A percentile compares a stretch with the other conserved stretches of the same genome.
Evolutionary conservation across 176 grass and related monocot species (phyloP).

Genomic region (Carex littledalei): DNA sequence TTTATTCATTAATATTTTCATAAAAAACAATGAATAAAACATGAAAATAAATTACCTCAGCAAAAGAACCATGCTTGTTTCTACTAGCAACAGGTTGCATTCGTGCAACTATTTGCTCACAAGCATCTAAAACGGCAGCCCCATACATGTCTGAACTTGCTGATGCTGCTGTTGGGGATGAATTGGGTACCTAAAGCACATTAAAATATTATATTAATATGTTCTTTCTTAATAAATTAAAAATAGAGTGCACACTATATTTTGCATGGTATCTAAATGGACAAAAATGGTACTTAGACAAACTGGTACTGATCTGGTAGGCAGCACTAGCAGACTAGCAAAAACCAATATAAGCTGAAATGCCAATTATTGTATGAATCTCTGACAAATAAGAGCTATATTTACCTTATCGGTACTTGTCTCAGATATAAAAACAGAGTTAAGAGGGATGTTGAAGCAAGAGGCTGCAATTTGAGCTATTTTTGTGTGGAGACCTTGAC

Average conservation of each 20-base stretch:
- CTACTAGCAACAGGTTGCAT: slow-evolving; percentile 77
- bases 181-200: slow-evolving; percentile 80
- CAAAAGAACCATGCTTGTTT: slow-evolving; percentile 63
- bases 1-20: neutral
- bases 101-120: slow-evolving; percentile 81
- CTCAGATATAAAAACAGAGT: slow-evolving; percentile 92
- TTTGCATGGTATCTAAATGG: neutral
- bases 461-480: slow-evolving; percentile 87
- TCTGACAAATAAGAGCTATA: slow-evolving; percentile 12
- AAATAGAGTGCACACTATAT: neutral
- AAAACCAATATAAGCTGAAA: neutral
- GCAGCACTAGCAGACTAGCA: neutral
- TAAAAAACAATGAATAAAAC: neutral
- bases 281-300: neutral
- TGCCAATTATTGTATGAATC: neutral
- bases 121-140: slow-evolving; percentile 91
- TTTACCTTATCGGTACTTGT: slow-evolving; percentile 97
- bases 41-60: slow-evolving; percentile 52
- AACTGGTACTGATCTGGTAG: neutral
- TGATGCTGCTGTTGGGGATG: slow-evolving; percentile 89
- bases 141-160: slow-evolving; percentile 97
- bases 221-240: neutral
- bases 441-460: slow-evolving; percentile 74
- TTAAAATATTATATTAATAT: slow-evolving; percentile 6
- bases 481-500: slow-evolving; percentile 98